phyloP scores from a whole-genome alignment of 768 basidiomycete species.

The Leccinum variicolor region DNA sequence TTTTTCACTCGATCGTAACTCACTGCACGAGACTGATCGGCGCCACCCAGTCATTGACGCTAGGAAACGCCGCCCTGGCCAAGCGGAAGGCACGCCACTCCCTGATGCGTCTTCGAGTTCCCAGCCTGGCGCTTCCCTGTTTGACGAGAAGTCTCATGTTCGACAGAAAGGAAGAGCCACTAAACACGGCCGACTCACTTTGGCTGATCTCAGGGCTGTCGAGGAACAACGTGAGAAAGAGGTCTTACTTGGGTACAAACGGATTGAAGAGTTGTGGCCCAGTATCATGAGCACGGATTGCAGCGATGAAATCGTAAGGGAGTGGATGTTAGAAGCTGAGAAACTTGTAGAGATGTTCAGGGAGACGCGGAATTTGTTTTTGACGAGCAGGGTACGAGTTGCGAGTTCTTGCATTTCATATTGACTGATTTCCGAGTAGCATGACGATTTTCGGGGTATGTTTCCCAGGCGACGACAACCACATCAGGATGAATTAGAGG shows the following conservation, averaged over 20 bases:
- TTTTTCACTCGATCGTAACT: too few species aligned
- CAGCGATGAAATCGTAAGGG: conserved; percentile 51
- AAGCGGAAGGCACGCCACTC: conserved; percentile 10
- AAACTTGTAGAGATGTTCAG: conserved; percentile 86
- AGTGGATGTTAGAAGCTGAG: conserved; percentile 84
- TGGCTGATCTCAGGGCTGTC: conserved; percentile 57
- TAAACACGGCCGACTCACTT: conserved; percentile 45
- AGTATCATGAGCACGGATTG: conserved; percentile 42
- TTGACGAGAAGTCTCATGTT: conserved; percentile 49
- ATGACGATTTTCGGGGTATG: conserved; percentile 22
- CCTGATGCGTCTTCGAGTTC: conserved; percentile 15
- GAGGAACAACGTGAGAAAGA: conserved; percentile 68
- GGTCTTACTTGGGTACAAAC: conserved; percentile 53
- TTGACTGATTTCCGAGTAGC: conserved; percentile 26
- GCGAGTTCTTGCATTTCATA: conserved; percentile 15
- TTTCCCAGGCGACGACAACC: conserved; percentile 16
- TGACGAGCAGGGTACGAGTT: conserved; percentile 64
- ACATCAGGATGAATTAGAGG: conserved; percentile 11
- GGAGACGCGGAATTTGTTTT: conserved; percentile 81
- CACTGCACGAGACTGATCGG: conserved; percentile 63
- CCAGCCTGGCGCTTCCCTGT: conserved; percentile 49
- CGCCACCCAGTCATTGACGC: conserved; percentile 51
- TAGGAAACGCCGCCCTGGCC: conserved; percentile 45
- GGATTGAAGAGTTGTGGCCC: conserved; percentile 62
- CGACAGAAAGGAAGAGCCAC: conserved; percentile 34